These are phyloP conservation scores for Diaporthe citrichinensis DNA, from an alignment of 2,329 filamentous ascomycete species.

Conservation along the genomic window DNA sequence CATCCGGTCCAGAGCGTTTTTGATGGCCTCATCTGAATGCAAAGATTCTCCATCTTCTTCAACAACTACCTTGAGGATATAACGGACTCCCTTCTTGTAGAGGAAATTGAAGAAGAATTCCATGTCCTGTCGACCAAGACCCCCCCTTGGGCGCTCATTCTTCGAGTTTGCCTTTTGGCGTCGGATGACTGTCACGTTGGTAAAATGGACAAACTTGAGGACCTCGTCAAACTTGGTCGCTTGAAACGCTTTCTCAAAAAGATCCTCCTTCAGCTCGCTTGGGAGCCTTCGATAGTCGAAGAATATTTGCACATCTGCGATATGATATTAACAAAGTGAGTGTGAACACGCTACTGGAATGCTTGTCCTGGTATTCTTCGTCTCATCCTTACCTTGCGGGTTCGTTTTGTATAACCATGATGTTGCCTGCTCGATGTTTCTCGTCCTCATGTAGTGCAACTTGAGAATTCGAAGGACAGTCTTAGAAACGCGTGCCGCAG, in stretches of 20 bases:
- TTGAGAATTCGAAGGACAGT: background rate
- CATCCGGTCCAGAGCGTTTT: background rate
- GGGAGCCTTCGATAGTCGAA: background rate
- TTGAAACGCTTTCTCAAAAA: background rate
- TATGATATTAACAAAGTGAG: too few species aligned
- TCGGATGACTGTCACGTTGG: background rate
- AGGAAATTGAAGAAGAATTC: background rate
- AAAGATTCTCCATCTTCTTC: background rate
- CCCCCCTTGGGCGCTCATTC: background rate
- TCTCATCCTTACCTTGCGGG: background rate
- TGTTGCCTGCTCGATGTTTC: background rate
- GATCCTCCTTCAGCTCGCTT: background rate
- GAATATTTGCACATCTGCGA: background rate
- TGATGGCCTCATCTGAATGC: background rate
- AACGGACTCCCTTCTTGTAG: background rate
- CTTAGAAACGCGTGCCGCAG: background rate
- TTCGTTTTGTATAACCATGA: background rate
- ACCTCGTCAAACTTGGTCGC: background rate
- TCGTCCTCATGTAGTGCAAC: conserved; percentile 29
- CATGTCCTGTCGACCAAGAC: background rate
- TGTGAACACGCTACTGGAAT: too few species aligned
- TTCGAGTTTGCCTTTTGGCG: background rate
- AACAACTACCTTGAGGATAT: background rate
- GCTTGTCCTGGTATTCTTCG: too few species aligned
- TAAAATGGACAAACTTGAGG: background rate